phyloP scores from a whole-genome alignment of 148 eudicot genomes.

The Fagopyrum tataricum region DNA sequence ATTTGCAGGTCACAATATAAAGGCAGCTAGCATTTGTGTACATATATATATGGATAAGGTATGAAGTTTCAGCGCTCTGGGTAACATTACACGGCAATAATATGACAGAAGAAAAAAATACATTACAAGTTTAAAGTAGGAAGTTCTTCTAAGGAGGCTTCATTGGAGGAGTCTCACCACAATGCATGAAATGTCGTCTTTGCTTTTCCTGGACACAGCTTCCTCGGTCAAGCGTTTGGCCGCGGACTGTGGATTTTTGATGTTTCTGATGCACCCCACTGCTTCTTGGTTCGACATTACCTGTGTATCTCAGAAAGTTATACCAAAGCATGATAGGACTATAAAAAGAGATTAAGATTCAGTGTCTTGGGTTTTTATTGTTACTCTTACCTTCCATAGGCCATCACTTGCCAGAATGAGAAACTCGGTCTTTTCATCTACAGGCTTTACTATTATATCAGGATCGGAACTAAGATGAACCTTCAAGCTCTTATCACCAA shows the following conservation, averaged over 20 bases:
- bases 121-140: not conserved
- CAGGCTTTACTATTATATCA: slow-evolving; percentile 29
- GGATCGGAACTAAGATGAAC: slow-evolving; percentile 65
- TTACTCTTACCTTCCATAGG: slow-evolving; percentile 52
- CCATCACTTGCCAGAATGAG: slow-evolving; percentile 76
- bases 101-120: not conserved
- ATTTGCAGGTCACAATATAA: not conserved
- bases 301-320: slow-evolving; percentile 24
- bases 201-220: slow-evolving; percentile 72
- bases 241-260: slow-evolving; percentile 58
- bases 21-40: slow-evolving; percentile 1
- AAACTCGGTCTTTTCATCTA: slow-evolving; percentile 49
- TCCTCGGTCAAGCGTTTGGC: slow-evolving; percentile 70
- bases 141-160: not conserved
- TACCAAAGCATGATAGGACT: not conserved
- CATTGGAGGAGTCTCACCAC: slow-evolving; percentile 50
- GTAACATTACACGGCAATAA: not conserved
- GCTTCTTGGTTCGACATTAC: slow-evolving; percentile 90
- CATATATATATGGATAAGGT: not conserved
- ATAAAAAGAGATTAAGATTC: not conserved
- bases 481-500: slow-evolving; percentile 74
- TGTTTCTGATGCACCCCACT: slow-evolving; percentile 48
- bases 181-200: slow-evolving; percentile 88
- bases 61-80: not conserved
- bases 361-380: not conserved